Evolutionary conservation across 164 flowering plant genomes (phyloP).

Genomic region (Houttuynia cordata): DNA sequence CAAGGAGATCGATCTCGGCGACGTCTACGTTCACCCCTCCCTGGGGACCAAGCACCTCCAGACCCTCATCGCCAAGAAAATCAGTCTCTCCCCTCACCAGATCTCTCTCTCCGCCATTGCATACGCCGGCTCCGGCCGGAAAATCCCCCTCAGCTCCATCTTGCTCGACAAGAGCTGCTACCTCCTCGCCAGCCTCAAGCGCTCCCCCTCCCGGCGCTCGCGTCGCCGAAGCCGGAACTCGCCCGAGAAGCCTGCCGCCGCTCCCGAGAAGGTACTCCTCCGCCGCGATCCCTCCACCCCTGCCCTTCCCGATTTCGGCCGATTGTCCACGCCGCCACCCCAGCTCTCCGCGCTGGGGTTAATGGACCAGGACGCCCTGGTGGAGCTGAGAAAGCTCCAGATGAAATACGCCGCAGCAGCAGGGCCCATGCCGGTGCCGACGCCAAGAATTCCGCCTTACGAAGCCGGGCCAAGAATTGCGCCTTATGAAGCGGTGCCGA

Average conservation of each 20-base stretch:
- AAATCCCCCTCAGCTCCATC: constrained; percentile 3
- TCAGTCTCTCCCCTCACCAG: constrained; percentile 50
- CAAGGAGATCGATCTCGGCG: constrained; percentile 33
- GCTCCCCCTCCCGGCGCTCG: constrained; percentile 4
- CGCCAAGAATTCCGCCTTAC: no score
- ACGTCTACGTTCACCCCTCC: constrained; percentile 16
- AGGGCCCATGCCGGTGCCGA: no score
- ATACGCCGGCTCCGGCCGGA: not conserved
- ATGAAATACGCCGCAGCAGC: constrained; percentile 21
- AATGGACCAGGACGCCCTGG: constrained; percentile 8
- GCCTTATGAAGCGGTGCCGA: not conserved
- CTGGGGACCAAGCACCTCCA: constrained; percentile 31
- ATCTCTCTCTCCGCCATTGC: constrained; percentile 32
- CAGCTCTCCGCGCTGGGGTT: constrained; percentile 1
- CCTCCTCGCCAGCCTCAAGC: constrained; percentile 17
- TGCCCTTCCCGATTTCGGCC: not conserved
- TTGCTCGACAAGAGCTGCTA: constrained; percentile 15
- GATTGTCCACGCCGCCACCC: not conserved
- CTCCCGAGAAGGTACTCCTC: constrained; percentile 14
- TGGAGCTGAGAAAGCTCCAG: constrained; percentile 15
- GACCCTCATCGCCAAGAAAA: constrained; percentile 22
- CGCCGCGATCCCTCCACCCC: constrained; percentile 12
- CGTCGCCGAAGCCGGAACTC: not conserved
- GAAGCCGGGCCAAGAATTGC: no score
- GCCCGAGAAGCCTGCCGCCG: not conserved